These are phyloP conservation scores for Begonia fuchsioides DNA, from an alignment of 306 rosid species.

Conservation along the genomic window DNA sequence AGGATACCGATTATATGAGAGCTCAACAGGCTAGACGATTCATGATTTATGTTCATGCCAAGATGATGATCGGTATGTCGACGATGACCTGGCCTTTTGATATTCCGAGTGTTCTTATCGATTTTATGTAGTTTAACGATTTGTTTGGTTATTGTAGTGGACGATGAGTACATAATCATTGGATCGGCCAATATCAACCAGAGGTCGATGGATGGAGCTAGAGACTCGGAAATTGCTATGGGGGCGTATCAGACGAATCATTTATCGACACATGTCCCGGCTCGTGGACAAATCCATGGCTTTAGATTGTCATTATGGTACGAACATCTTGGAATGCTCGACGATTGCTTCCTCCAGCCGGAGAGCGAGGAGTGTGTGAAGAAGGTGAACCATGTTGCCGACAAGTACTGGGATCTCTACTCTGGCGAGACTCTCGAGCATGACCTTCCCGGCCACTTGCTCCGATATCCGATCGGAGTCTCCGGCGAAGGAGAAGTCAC, in stretches of 20 bases:
- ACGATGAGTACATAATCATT: slow-evolving; percentile 2
- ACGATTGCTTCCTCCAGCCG: background rate
- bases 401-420: no score
- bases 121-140: no score
- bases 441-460: background rate
- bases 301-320: background rate
- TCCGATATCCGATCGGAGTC: background rate
- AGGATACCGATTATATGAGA: no score
- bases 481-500: background rate
- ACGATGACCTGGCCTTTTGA: no score
- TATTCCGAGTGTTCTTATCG: no score
- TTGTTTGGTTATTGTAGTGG: background rate
- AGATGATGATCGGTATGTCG: background rate
- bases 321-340: background rate
- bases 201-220: slow-evolving; percentile 2
- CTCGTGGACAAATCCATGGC: background rate
- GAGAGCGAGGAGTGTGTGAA: background rate
- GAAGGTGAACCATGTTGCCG: background rate
- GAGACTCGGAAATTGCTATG: slow-evolving; percentile 2
- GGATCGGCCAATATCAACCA: no score
- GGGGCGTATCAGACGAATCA: background rate
- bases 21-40: no score
- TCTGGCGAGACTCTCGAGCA: background rate
- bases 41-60: no score
- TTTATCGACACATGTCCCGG: background rate